Conservation (phyloP, 1,139 yeast species). For the Arxiozyma slooffiae region DNA sequence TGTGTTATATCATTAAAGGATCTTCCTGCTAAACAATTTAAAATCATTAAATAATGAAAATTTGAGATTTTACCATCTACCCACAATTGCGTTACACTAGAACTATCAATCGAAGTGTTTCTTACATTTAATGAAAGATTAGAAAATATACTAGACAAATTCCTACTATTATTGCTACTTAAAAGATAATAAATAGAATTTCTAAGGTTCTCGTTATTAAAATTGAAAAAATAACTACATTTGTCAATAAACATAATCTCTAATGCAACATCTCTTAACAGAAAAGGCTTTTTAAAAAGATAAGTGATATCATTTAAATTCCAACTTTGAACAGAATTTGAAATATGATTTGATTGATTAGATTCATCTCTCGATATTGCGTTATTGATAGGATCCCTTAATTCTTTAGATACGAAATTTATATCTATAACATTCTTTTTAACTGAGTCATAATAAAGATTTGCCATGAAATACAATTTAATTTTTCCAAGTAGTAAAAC, state of each 20-base stretch:
- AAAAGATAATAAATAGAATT: constrained; percentile 46
- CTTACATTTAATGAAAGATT: constrained; percentile 31
- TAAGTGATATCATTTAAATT: constrained; percentile 46
- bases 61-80: constrained; percentile 65
- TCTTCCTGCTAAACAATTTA: constrained; percentile 77
- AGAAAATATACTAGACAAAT: constrained; percentile 33
- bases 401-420: constrained; percentile 50
- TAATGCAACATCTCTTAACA: constrained; percentile 66
- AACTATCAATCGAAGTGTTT: constrained; percentile 29
- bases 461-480: constrained; percentile 58
- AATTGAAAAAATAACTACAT: constrained; percentile 41
- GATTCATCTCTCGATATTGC: constrained; percentile 39
- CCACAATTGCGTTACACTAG: constrained; percentile 61
- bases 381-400: constrained; percentile 57
- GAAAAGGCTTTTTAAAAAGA: constrained; percentile 61
- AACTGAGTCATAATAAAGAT: constrained; percentile 47
- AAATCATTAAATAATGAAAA: constrained; percentile 65
- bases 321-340: constrained; percentile 49
- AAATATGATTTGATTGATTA: constrained; percentile 14
- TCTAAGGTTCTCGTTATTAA: constrained; percentile 38
- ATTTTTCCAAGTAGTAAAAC: constrained; percentile 56
- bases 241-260: constrained; percentile 72
- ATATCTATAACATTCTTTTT: constrained; percentile 54
- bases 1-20: constrained; percentile 81
- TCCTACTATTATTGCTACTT: constrained; percentile 35